Conservation (phyloP, 495 filamentous ascomycete genomes). For the Tirmania nivea region DNA sequence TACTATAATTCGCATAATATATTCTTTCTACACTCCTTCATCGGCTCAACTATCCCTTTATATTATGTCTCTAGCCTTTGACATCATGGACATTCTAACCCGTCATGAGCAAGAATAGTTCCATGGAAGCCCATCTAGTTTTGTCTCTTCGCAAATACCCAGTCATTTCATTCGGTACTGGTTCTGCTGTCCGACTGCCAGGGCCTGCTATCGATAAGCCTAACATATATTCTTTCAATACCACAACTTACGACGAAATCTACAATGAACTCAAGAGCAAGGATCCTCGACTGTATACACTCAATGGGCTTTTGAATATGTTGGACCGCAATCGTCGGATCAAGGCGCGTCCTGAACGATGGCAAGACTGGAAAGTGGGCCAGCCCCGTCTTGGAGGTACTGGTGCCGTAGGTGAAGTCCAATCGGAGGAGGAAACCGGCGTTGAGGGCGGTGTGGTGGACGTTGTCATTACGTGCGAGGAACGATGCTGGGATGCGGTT, state of each 20-base stretch:
- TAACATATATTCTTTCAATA: conserved; percentile 94
- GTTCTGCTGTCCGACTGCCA: conserved; percentile 80
- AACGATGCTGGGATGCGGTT: conserved; percentile 96
- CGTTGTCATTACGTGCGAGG: conserved; percentile 91
- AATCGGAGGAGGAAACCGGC: conserved; percentile 28
- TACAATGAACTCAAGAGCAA: conserved; percentile 68
- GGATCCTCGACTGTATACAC: conserved; percentile 69
- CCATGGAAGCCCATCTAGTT: conserved; percentile 92
- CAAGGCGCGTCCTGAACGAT: conserved; percentile 89
- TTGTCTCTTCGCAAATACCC: conserved; percentile 72
- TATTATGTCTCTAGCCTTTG: background rate
- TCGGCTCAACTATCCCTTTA: background rate
- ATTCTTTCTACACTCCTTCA: too few relatives aligned
- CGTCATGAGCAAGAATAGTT: conserved; percentile 26
- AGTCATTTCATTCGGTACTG: conserved; percentile 94
- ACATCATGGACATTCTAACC: background rate
- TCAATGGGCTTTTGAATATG: conserved; percentile 90
- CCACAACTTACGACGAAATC: conserved; percentile 78
- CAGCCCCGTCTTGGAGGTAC: conserved; percentile 44
- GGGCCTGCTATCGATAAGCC: conserved; percentile 79
- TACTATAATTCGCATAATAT: too few relatives aligned
- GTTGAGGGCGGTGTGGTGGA: conserved; percentile 83
- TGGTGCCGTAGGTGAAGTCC: conserved; percentile 22
- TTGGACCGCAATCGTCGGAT: conserved; percentile 73
- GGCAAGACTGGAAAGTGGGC: conserved; percentile 93